Percentiles rank a stretch among this genome's conserved stretches.
These are phyloP conservation scores for Geoglossum cookeanum DNA, from an alignment of 2,329 filamentous ascomycete species.

Conservation along the genomic window DNA sequence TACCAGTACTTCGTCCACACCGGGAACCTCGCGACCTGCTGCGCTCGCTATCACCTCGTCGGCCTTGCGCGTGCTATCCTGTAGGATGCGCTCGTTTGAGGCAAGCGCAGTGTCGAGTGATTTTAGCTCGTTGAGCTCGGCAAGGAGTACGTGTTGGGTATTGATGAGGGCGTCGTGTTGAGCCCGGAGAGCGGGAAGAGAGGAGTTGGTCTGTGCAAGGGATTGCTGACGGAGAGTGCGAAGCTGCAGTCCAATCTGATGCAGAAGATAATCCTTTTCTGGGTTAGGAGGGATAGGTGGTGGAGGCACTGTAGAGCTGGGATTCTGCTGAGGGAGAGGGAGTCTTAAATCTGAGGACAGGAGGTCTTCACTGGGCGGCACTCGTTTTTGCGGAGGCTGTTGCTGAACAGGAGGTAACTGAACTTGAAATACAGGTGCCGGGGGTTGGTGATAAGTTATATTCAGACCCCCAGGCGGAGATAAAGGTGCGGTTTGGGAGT, in stretches of 20 bases:
- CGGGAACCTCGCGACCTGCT: constrained; percentile 47
- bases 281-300: constrained; percentile 90
- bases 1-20: constrained; percentile 81
- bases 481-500: background rate
- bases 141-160: constrained; percentile 49
- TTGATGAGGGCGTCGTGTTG: constrained; percentile 60
- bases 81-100: constrained; percentile 61
- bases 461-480: background rate
- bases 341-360: constrained; percentile 44
- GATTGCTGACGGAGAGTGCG: constrained; percentile 31
- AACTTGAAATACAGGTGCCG: background rate
- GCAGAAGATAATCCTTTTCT: constrained; percentile 73
- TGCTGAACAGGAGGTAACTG: background rate
- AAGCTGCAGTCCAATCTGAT: constrained; percentile 30
- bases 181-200: constrained; percentile 54
- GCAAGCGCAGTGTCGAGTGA: constrained; percentile 51
- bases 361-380: constrained; percentile 31
- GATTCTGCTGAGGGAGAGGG: constrained; percentile 29
- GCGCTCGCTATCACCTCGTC: constrained; percentile 59
- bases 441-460: constrained; percentile 4
- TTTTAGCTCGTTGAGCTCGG: constrained; percentile 52
- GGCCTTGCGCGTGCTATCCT: constrained; percentile 57
- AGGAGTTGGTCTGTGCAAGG: constrained; percentile 52
- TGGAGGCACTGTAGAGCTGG: constrained; percentile 35
- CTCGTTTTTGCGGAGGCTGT: constrained; percentile 14